phyloP scores from a whole-genome alignment of 345 rosid species.

The Populus pruinosa region DNA sequence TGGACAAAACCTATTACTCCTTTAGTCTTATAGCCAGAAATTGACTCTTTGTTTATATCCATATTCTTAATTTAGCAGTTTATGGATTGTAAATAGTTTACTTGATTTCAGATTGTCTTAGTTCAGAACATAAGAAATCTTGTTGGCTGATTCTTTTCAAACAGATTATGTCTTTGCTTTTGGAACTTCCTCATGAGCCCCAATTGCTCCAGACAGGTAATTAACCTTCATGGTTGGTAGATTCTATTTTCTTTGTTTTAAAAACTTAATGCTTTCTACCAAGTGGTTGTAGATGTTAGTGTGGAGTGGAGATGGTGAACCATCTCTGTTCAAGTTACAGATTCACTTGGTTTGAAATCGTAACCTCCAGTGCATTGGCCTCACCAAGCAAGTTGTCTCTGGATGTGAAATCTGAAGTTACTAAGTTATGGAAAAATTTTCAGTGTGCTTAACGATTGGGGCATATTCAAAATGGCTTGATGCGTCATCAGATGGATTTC shows the following conservation, averaged over 20 bases:
- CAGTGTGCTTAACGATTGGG: slow-evolving; percentile 97
- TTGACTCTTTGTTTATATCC: not conserved
- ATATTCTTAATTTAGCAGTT: not conserved
- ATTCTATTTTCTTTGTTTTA: slow-evolving; percentile 1
- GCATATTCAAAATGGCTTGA: slow-evolving; percentile 97
- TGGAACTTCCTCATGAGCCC: slow-evolving; percentile 81
- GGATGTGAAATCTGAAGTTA: not conserved
- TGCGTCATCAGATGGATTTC: slow-evolving; percentile 65
- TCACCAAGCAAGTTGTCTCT: slow-evolving; percentile 3
- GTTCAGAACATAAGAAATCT: not conserved
- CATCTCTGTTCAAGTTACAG: not conserved
- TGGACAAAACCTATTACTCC: not conserved
- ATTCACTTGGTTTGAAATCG: not conserved
- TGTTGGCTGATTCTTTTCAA: slow-evolving; percentile 3
- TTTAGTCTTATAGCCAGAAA: not conserved
- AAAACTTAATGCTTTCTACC: not conserved
- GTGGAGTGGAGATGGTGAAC: slow-evolving; percentile 8
- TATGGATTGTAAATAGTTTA: not conserved
- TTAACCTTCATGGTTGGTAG: slow-evolving; percentile 7
- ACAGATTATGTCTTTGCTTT: slow-evolving; percentile 86
- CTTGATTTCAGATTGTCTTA: not conserved
- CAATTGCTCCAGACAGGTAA: slow-evolving; percentile 92
- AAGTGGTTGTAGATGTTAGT: not conserved
- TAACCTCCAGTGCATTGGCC: not conserved
- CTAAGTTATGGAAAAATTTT: slow-evolving; percentile 21